Conservation (phyloP, 768 basidiomycete genomes). For the Trametes coccinea region DNA sequence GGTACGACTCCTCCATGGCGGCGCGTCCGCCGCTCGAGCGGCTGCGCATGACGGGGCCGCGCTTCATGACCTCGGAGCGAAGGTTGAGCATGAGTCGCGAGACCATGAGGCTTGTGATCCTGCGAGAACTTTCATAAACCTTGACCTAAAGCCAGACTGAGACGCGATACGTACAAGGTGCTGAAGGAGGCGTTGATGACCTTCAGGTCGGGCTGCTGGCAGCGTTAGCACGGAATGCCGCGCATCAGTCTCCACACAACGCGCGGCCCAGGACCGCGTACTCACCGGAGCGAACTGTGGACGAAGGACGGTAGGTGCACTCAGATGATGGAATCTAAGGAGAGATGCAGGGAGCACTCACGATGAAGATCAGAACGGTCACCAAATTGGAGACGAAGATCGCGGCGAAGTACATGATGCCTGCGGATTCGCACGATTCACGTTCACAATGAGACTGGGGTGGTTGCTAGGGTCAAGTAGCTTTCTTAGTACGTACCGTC, state of each 20-base stretch:
- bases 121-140: neutral
- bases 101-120: conserved; percentile 27
- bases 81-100: conserved; percentile 28
- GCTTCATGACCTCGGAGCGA: conserved; percentile 18
- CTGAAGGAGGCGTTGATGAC: conserved; percentile 32
- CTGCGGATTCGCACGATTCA: conserved; percentile 9
- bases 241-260: neutral
- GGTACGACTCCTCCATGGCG: conserved; percentile 5
- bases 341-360: conserved; percentile 5
- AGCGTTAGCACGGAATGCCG: conserved; percentile 1
- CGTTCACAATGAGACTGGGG: too few species aligned
- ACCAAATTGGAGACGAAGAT: conserved; percentile 29
- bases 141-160: neutral
- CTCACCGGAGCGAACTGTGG: conserved; percentile 20
- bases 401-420: conserved; percentile 30
- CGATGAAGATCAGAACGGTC: conserved; percentile 27
- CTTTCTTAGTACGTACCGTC: conserved; percentile 22
- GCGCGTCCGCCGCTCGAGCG: neutral
- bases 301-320: neutral
- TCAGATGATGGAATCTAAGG: neutral
- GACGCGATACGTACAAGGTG: conserved; percentile 24
- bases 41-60: conserved; percentile 15
- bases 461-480: neutral
- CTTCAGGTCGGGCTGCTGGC: conserved; percentile 27
- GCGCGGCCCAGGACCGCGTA: conserved; percentile 14